phyloP scores from a whole-genome alignment of 1,284 basidiomycete genomes.

The Coniophora puteana region DNA sequence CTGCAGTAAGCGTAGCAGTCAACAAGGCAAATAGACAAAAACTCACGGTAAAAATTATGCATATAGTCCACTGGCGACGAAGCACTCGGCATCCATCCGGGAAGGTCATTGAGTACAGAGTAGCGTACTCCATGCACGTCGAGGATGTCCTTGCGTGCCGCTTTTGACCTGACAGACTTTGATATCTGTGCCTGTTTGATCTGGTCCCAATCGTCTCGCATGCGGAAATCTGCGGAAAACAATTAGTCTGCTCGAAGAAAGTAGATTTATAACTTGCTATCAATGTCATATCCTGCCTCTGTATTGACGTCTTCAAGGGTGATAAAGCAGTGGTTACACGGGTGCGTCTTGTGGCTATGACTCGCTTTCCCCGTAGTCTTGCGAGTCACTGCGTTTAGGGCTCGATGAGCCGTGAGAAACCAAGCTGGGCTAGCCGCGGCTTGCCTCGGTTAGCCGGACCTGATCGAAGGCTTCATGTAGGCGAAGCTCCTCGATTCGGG shows the following conservation, averaged over 20 bases:
- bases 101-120: slow-evolving; percentile 1
- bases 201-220: neutral
- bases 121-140: neutral
- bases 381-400: slow-evolving; percentile 3
- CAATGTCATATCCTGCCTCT: neutral
- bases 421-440: too few relatives aligned
- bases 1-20: too few relatives aligned
- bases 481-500: too few relatives aligned
- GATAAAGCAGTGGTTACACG: slow-evolving; percentile 2
- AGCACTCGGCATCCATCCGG: neutral
- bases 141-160: neutral
- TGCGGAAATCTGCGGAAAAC: slow-evolving; percentile 1
- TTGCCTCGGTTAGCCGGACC: too few relatives aligned
- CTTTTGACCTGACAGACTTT: neutral
- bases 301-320: slow-evolving; percentile 1
- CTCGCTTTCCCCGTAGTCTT: slow-evolving; percentile 8
- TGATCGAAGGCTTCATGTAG: too few relatives aligned
- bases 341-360: slow-evolving; percentile 6
- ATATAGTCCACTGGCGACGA: slow-evolving; percentile 2
- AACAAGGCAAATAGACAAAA: neutral
- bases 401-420: too few relatives aligned
- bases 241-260: neutral
- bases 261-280: slow-evolving; percentile 1
- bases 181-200: neutral
- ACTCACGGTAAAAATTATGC: slow-evolving; percentile 4